These are phyloP conservation scores for Echria macrotheca DNA, from an alignment of 495 filamentous ascomycete genomes.

Conservation along the genomic window DNA sequence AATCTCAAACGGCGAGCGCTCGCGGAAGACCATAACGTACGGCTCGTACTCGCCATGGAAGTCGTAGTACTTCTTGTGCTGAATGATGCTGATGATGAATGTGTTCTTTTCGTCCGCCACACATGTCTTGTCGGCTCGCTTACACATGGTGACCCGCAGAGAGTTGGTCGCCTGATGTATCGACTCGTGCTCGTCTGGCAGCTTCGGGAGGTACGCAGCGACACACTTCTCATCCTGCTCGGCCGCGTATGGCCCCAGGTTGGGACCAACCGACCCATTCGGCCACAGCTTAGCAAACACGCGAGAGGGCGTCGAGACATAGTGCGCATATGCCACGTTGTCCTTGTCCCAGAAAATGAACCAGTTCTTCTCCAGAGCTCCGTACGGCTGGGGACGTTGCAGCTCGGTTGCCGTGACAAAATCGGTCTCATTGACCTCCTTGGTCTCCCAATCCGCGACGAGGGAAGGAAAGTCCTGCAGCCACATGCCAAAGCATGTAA, in stretches of 20 bases:
- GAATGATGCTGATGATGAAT: constrained; percentile 46
- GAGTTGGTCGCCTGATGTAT: constrained; percentile 56
- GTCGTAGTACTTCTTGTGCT: constrained; percentile 43
- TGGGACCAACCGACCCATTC: constrained; percentile 37
- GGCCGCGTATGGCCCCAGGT: constrained; percentile 31
- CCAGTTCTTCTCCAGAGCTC: constrained; percentile 50
- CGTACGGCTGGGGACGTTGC: constrained; percentile 36
- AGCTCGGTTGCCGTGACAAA: constrained; percentile 42
- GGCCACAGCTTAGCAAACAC: constrained; percentile 36
- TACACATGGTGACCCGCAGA: constrained; percentile 46
- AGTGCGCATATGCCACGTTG: constrained; percentile 42
- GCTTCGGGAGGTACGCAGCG: constrained; percentile 32
- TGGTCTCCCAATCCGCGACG: constrained; percentile 37
- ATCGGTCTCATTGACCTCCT: constrained; percentile 11
- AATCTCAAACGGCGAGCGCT: constrained; percentile 42
- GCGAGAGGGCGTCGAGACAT: constrained; percentile 43
- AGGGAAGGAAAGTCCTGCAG: constrained; percentile 46
- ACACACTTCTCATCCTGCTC: constrained; percentile 36
- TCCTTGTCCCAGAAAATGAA: constrained; percentile 50
- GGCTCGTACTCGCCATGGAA: constrained; percentile 50
- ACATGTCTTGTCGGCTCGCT: constrained; percentile 41
- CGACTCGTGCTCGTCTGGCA: constrained; percentile 28
- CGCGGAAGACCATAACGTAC: constrained; percentile 45
- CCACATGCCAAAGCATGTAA: constrained; percentile 49
- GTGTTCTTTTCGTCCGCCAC: constrained; percentile 37